phyloP scores from a whole-genome alignment of 306 rosid genomes.

The Malus domestica region ASM211411v1 NC_041791.1:31186001-31186500 shows the following conservation, averaged over 20 bases:
- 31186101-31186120: neutral
- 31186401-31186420: no score
- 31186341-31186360: neutral
- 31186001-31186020: neutral
- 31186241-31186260: neutral
- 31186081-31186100: neutral
- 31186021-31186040: neutral
- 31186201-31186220: neutral
- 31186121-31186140: neutral
- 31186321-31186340: neutral
- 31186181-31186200: neutral
- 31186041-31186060: neutral
- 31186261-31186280: neutral
- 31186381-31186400: neutral
- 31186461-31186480: no score
- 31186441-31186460: neutral
- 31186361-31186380: neutral
- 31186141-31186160: no score
- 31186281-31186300: neutral
- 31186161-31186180: no score
- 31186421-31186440: no score
- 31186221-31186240: neutral
- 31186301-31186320: neutral
- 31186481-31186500: no score
- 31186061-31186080: neutral